These are phyloP conservation scores for Candida argentea DNA, from an alignment of 805 yeast species.

Conservation along the genomic window DNA sequence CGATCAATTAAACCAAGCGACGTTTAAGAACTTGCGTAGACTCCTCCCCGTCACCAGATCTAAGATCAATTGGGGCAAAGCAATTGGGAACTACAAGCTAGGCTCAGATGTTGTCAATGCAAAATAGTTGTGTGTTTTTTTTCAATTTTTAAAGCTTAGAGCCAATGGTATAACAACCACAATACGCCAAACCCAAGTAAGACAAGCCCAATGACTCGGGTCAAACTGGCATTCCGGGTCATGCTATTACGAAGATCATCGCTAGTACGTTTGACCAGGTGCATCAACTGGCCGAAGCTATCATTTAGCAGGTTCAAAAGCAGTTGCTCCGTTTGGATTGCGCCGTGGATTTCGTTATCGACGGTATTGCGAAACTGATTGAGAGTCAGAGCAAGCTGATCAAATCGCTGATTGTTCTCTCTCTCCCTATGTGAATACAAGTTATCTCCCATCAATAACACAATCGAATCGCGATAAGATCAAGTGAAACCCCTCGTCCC, in stretches of 20 bases:
- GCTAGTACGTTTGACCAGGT: constrained; percentile 28
- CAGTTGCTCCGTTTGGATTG: constrained; percentile 31
- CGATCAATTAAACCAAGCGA: constrained; percentile 61
- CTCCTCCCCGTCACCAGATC: constrained; percentile 87
- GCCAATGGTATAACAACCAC: constrained; percentile 30
- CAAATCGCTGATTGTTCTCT: constrained; percentile 33
- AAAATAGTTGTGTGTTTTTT: constrained; percentile 6
- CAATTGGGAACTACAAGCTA: constrained; percentile 79
- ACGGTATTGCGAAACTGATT: constrained; percentile 34
- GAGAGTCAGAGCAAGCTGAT: constrained; percentile 31
- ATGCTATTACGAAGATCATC: constrained; percentile 30
- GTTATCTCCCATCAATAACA: constrained; percentile 9
- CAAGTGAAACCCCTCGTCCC: too few species aligned
- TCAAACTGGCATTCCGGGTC: constrained; percentile 31
- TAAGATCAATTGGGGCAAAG: constrained; percentile 90
- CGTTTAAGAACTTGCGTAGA: constrained; percentile 80
- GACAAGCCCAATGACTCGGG: constrained; percentile 26
- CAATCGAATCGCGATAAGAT: too few species aligned
- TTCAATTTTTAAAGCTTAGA: constrained; percentile 5
- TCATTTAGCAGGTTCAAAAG: constrained; percentile 28
- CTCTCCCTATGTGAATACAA: constrained; percentile 32
- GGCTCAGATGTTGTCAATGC: constrained; percentile 64
- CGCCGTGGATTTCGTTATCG: constrained; percentile 30
- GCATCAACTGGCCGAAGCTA: constrained; percentile 27
- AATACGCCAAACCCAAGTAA: constrained; percentile 23